A percentile compares a stretch with the other conserved stretches of the same genome.
Evolutionary conservation across 495 filamentous ascomycete genomes (phyloP).

Genomic region (Neurospora terricola): DNA sequence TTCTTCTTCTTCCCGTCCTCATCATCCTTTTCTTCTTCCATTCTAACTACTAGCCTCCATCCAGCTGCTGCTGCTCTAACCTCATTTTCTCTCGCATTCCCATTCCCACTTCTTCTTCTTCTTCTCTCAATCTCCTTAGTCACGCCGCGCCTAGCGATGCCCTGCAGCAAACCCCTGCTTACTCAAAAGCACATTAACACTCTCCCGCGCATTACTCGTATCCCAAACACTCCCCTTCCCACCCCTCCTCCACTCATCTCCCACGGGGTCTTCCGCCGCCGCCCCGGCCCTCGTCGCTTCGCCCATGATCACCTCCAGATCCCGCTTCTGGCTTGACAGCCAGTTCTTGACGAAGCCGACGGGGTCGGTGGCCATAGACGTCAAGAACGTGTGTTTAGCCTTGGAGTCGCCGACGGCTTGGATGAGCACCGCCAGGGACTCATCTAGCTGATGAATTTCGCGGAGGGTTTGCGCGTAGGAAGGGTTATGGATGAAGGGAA

Average conservation of each 20-base stretch:
- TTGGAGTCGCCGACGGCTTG: conserved; percentile 70
- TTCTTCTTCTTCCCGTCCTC: no score
- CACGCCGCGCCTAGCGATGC: conserved; percentile 3
- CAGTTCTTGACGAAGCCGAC: conserved; percentile 71
- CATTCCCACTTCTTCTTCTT: neutral
- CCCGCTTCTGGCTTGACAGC: conserved; percentile 79
- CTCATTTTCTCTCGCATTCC: no score
- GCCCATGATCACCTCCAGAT: conserved; percentile 82
- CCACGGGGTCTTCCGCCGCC: conserved; percentile 42
- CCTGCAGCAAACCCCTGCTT: conserved; percentile 17
- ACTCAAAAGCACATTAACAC: conserved; percentile 42
- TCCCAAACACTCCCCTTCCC: conserved; percentile 43
- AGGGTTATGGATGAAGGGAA: conserved; percentile 46
- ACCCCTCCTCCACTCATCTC: conserved; percentile 48
- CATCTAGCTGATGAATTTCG: conserved; percentile 63
- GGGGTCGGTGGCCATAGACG: conserved; percentile 65
- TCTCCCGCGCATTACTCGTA: conserved; percentile 44
- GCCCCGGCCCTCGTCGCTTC: conserved; percentile 57
- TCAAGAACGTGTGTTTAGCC: conserved; percentile 78
- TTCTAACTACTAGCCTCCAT: no score
- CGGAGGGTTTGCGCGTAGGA: conserved; percentile 54
- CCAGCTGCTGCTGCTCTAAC: no score
- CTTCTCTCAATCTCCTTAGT: neutral
- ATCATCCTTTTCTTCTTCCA: no score
- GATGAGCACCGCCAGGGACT: conserved; percentile 69